A percentile compares a stretch with the other conserved stretches of the same genome.
phyloP scores from a whole-genome alignment of 257 asterid genomes.

The Ballota nigra region DNA sequence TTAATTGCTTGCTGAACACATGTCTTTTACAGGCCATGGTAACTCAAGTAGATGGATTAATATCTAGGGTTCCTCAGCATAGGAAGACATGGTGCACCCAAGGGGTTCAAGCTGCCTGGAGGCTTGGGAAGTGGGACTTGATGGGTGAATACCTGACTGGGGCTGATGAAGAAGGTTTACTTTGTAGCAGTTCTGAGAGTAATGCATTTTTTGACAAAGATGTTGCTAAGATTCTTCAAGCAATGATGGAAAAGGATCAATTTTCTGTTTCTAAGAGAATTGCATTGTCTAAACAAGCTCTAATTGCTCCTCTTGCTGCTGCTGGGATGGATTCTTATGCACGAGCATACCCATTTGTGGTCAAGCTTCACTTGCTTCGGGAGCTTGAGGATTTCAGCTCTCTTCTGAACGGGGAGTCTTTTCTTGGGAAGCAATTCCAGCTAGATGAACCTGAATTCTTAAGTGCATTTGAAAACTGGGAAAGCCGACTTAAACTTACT shows the following conservation, averaged over 20 bases:
- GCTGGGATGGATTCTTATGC: conserved; percentile 99
- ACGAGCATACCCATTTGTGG: conserved; percentile 92
- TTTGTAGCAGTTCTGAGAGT: conserved; percentile 91
- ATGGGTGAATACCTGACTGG: conserved; percentile 86
- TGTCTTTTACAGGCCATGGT: conserved; percentile 94
- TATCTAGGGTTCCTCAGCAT: conserved; percentile 70
- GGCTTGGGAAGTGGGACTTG: conserved; percentile 99
- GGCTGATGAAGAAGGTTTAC: conserved; percentile 83
- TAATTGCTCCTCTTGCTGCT: conserved; percentile 99
- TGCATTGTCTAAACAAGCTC: conserved; percentile 82
- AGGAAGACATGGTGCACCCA: conserved; percentile 97
- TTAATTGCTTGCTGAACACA: conserved; percentile 89
- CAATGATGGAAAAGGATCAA: conserved; percentile 83
- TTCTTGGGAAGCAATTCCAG: conserved; percentile 52
- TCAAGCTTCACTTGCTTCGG: conserved; percentile 93
- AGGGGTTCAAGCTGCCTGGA: conserved; percentile 99
- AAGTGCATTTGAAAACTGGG: conserved; percentile 76
- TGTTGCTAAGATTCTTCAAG: conserved; percentile 93
- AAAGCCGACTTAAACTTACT: conserved; percentile 81
- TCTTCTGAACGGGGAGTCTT: conserved; percentile 83
- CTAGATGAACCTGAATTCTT: conserved; percentile 64
- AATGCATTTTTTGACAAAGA: conserved; percentile 91
- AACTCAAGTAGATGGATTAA: conserved; percentile 91
- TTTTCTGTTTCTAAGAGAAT: conserved; percentile 70
- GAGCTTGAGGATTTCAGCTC: conserved; percentile 89